A percentile compares a stretch with the other conserved stretches of the same genome.
Conservation (phyloP, 768 basidiomycete species). For the Suillus hirtellus region DNA sequence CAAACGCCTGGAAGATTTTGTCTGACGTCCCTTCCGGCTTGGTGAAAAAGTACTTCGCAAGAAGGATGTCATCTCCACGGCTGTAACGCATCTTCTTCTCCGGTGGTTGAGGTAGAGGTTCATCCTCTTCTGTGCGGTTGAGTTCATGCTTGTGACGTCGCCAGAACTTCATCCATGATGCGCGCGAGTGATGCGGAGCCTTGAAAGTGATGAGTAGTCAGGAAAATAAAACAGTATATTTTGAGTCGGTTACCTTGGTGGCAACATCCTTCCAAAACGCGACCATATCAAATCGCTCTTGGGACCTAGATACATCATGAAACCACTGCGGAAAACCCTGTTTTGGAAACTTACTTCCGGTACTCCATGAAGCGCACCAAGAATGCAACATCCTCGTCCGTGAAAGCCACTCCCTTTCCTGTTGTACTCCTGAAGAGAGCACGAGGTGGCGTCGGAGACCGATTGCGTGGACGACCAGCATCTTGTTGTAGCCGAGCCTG, state of each 20-base stretch:
- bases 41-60: slow-evolving; percentile 71
- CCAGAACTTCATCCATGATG: slow-evolving; percentile 95
- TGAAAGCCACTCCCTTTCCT: slow-evolving; percentile 89
- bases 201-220: slow-evolving; percentile 26
- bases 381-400: slow-evolving; percentile 78
- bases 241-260: slow-evolving; percentile 44
- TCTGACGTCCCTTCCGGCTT: slow-evolving; percentile 83
- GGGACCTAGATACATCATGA: slow-evolving; percentile 40
- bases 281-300: slow-evolving; percentile 71
- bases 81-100: slow-evolving; percentile 91
- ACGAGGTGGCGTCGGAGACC: slow-evolving; percentile 80
- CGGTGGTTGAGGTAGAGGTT: slow-evolving; percentile 71
- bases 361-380: slow-evolving; percentile 77
- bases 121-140: slow-evolving; percentile 62
- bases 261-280: slow-evolving; percentile 81
- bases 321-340: background rate
- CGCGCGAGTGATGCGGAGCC: slow-evolving; percentile 89
- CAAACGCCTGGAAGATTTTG: slow-evolving; percentile 82
- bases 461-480: slow-evolving; percentile 44
- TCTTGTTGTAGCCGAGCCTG: slow-evolving; percentile 42
- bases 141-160: slow-evolving; percentile 85
- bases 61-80: slow-evolving; percentile 72
- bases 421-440: slow-evolving; percentile 83
- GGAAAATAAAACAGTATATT: slow-evolving; percentile 2
- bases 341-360: slow-evolving; percentile 53